Evolutionary conservation across 768 basidiomycete species (phyloP), one percentile per base, ranked within the genome.

Genomic region (Boletales sp.): DNA sequence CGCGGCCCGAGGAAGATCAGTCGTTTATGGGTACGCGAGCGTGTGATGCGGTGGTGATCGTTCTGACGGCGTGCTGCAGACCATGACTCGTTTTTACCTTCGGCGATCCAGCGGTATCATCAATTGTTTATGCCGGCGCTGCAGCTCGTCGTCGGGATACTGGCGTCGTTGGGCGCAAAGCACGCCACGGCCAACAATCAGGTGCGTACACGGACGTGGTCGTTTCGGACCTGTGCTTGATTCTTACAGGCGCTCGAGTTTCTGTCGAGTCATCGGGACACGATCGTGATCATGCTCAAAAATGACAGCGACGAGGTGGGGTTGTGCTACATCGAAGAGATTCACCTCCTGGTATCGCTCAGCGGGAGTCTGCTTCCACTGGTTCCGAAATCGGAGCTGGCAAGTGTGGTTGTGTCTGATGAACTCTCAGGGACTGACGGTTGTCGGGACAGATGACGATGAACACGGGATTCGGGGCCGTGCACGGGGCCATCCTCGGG

Each of bases 91-190:
- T 94, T 94, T 75, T 74, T 94, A 11, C 92, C 92, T 5, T 86
- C 88, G 0, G 89, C 89, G 1, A 79, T 92, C 17, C 85, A 90
- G 48, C 82, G 95, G 33, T 94, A 96, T 64, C 93, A 96, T 59
- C 94, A 96, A 60, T 68, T 96, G 1, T 78, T 96, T 58, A 81
- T 93, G 70, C 94, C 92, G 0, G 84, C 87, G 5, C 65, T 97
- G 37, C 93, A 96, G 65, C 76, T 96, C 17, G 77, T 90, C 12
- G 79, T 84, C 48, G 85, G 82, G 8, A 79, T 91, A 48, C 70
- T 95, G 30, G 82, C 90, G 4, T 87, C 86, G n/a, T 67, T 93
- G 10, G 88, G 90, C 11, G 70, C 73, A 17, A 80, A 80, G 44
- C 87, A 90, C 54, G 65, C 77, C 3, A 83, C 83, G 0, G 85